phyloP scores from a whole-genome alignment of 768 basidiomycete species.

The Crepidotus variabilis region DNA sequence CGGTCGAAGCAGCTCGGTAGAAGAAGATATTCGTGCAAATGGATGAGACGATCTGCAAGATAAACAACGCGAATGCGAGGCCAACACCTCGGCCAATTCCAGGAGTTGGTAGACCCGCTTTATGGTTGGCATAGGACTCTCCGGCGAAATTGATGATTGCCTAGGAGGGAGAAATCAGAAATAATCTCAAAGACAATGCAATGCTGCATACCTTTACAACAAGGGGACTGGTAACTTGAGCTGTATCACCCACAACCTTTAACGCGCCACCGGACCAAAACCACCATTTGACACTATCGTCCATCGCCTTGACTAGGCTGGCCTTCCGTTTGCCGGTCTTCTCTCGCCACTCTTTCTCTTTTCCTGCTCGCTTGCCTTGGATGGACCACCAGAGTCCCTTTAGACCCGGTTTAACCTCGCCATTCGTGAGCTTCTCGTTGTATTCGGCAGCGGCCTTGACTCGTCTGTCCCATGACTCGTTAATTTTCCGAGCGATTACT shows the following conservation, averaged over 20 bases:
- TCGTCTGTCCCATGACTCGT: slow-evolving; percentile 59
- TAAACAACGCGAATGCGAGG: slow-evolving; percentile 64
- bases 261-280: slow-evolving; percentile 71
- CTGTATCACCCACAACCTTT: slow-evolving; percentile 62
- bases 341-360: slow-evolving; percentile 64
- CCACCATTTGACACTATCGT: slow-evolving; percentile 74
- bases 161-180: slow-evolving; percentile 27
- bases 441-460: slow-evolving; percentile 57
- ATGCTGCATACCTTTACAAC: slow-evolving; percentile 65
- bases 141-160: slow-evolving; percentile 70
- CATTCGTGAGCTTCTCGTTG: slow-evolving; percentile 64
- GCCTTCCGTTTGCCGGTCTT: slow-evolving; percentile 57
- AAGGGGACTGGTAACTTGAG: slow-evolving; percentile 72
- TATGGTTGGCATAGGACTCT: slow-evolving; percentile 52
- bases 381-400: slow-evolving; percentile 59
- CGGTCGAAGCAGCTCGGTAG: slow-evolving; percentile 68
- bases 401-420: slow-evolving; percentile 56
- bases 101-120: slow-evolving; percentile 32
- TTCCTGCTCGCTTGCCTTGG: slow-evolving; percentile 44
- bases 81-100: slow-evolving; percentile 63
- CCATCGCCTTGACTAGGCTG: slow-evolving; percentile 66
- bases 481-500: slow-evolving; percentile 58
- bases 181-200: background rate
- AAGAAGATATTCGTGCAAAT: slow-evolving; percentile 80
- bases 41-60: slow-evolving; percentile 63